phyloP scores from a whole-genome alignment of 441 rosid genomes.

The Metrosideros polymorpha region DNA sequence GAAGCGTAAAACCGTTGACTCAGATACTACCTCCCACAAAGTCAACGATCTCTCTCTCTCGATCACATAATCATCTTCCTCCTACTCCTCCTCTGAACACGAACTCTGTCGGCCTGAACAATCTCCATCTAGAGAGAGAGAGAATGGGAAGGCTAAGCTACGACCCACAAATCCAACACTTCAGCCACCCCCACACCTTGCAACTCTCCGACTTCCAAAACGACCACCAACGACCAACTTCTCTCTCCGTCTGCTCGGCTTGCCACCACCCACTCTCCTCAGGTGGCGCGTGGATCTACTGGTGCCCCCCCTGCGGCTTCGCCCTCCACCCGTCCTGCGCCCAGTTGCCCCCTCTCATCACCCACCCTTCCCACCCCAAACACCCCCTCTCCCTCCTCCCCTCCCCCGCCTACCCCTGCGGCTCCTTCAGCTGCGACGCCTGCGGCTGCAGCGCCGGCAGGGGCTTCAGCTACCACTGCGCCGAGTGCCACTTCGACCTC shows the following conservation, averaged over 20 bases:
- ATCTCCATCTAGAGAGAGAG: not conserved
- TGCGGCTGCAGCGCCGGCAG: conserved; percentile 16
- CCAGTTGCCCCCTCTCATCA: conserved; percentile 22
- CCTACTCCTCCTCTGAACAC: not conserved
- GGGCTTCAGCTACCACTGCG: conserved; percentile 35
- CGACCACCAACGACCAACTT: not conserved
- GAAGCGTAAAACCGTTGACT: not conserved
- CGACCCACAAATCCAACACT: conserved; percentile 19
- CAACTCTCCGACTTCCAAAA: conserved; percentile 11
- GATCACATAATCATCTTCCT: not conserved
- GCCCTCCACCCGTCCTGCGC: conserved; percentile 25
- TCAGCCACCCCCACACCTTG: conserved; percentile 33
- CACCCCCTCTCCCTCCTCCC: conserved; percentile 28
- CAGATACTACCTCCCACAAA: not conserved
- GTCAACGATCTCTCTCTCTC: not conserved
- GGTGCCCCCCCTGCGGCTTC: conserved; percentile 23
- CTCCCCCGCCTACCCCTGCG: conserved; percentile 17
- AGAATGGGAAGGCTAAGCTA: conserved; percentile 19
- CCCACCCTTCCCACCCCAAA: conserved; percentile 30
- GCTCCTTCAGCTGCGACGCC: conserved; percentile 27
- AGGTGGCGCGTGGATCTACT: conserved; percentile 21
- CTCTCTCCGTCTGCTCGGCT: conserved; percentile 1
- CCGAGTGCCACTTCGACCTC: conserved; percentile 20
- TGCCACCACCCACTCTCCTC: conserved; percentile 12
- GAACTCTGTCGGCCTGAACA: not conserved